Conservation (phyloP, 768 basidiomycete genomes). For the Collybiopsis confluens region DNA sequence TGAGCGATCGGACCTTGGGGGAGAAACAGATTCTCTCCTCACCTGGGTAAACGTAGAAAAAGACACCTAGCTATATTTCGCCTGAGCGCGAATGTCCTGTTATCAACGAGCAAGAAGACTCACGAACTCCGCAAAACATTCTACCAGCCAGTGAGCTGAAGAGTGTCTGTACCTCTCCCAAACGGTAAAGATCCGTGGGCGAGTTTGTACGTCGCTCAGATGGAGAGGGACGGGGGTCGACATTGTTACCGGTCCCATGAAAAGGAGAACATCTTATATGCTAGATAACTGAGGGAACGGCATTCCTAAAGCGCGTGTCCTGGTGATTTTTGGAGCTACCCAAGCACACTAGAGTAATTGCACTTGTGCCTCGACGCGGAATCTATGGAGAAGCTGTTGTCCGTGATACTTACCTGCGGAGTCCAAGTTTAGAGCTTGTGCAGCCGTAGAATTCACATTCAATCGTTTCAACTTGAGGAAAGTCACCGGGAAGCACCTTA, state of each 20-base stretch:
- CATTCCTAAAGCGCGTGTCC: too few relatives aligned
- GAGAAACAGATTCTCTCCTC: constrained; percentile 9
- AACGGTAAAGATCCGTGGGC: constrained; percentile 30
- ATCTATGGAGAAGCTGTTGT: too few relatives aligned
- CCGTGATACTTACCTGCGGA: too few relatives aligned
- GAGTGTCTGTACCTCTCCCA: constrained; percentile 50
- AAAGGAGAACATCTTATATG: too few relatives aligned
- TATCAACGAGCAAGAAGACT: not conserved
- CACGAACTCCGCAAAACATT: constrained; percentile 62
- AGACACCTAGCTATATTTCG: constrained; percentile 47
- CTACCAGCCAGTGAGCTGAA: constrained; percentile 46
- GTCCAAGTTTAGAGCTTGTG: too few relatives aligned
- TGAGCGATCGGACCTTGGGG: not conserved
- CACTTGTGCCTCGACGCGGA: too few relatives aligned
- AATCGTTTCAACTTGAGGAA: too few relatives aligned
- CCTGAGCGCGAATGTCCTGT: constrained; percentile 4
- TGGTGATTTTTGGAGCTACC: too few relatives aligned
- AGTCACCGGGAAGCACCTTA: too few relatives aligned
- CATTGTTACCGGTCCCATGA: not conserved
- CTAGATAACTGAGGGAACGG: too few relatives aligned
- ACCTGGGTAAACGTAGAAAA: constrained; percentile 55
- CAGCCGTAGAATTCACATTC: too few relatives aligned
- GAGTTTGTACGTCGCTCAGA: constrained; percentile 38
- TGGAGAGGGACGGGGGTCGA: constrained; percentile 20
- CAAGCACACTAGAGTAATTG: too few relatives aligned